These are phyloP conservation scores for Strigomonas culicis DNA, from an alignment of 208 protist species.

Conservation along the genomic window DNA sequence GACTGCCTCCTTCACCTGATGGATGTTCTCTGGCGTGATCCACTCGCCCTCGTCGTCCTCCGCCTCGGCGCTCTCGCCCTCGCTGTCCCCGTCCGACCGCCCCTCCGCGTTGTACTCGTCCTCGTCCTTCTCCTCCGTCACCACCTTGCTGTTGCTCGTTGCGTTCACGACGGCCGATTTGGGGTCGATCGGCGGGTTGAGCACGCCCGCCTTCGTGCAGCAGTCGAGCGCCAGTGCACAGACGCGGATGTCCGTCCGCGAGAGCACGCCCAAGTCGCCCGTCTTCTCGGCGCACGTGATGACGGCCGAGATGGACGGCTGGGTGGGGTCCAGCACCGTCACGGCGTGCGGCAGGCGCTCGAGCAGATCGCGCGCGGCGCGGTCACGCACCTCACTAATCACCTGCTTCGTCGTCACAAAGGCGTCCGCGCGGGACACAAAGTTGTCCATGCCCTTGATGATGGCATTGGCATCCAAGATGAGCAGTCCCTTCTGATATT, in stretches of 20 bases:
- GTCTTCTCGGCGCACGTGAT: constrained; percentile 74
- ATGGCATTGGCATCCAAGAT: constrained; percentile 87
- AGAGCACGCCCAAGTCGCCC: constrained; percentile 89
- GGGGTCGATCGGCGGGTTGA: constrained; percentile 54
- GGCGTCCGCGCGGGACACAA: constrained; percentile 58
- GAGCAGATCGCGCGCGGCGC: constrained; percentile 59
- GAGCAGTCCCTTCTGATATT: constrained; percentile 64
- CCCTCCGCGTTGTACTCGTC: constrained; percentile 32
- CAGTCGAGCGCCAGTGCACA: constrained; percentile 84
- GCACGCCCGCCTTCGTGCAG: constrained; percentile 36
- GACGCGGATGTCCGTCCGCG: constrained; percentile 86
- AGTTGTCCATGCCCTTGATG: constrained; percentile 82
- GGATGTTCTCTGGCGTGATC: constrained; percentile 93
- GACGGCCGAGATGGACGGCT: constrained; percentile 53
- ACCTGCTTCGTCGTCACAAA: constrained; percentile 87
- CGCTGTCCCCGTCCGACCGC: constrained; percentile 35
- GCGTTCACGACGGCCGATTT: constrained; percentile 55
- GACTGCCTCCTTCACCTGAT: constrained; percentile 13
- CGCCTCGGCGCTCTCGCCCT: constrained; percentile 9
- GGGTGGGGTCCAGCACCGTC: constrained; percentile 64
- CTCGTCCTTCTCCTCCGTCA: constrained; percentile 18
- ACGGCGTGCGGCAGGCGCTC: constrained; percentile 61
- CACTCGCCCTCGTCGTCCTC: constrained; percentile 81
- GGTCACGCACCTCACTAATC: constrained; percentile 76
- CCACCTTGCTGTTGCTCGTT: constrained; percentile 7